phyloP scores from a whole-genome alignment of 139 green algal genomes.

The Pedinophyceae sp. region DNA sequence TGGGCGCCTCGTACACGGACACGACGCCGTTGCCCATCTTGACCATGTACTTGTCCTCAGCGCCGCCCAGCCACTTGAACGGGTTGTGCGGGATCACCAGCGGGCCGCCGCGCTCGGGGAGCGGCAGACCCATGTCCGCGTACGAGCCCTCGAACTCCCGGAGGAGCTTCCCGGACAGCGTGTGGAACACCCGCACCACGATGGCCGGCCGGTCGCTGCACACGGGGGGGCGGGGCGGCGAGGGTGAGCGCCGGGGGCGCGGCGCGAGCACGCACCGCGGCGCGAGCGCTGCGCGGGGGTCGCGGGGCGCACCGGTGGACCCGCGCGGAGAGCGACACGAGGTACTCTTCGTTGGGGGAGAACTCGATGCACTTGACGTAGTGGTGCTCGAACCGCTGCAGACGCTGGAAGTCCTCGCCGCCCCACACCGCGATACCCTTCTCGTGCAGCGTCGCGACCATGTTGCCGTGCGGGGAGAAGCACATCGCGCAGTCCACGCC shows the following conservation, averaged over 20 bases:
- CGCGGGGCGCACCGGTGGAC: too few relatives aligned
- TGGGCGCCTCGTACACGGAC: slow-evolving; percentile 63
- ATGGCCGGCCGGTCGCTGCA: slow-evolving; percentile 34
- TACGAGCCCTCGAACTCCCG: slow-evolving; percentile 43
- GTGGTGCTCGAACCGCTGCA: slow-evolving; percentile 45
- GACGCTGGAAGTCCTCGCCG: slow-evolving; percentile 47
- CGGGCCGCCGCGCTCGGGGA: slow-evolving; percentile 27
- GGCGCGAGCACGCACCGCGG: too few relatives aligned
- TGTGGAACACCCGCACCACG: slow-evolving; percentile 62
- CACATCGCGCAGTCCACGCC: slow-evolving; percentile 91
- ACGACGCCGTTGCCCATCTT: slow-evolving; percentile 39
- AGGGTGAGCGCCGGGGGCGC: too few relatives aligned
- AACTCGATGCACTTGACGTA: slow-evolving; percentile 70
- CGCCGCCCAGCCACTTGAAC: slow-evolving; percentile 81
- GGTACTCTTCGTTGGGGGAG: slow-evolving; percentile 70
- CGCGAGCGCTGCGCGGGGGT: too few relatives aligned
- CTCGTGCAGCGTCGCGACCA: slow-evolving; percentile 70
- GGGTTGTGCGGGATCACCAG: too few relatives aligned
- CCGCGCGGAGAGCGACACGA: slow-evolving; percentile 58
- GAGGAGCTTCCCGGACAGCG: slow-evolving; percentile 43
- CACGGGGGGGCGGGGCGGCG: too few relatives aligned
- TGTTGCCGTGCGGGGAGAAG: slow-evolving; percentile 57
- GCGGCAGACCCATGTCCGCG: slow-evolving; percentile 60
- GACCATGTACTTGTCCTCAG: slow-evolving; percentile 25
- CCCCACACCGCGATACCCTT: slow-evolving; percentile 86